Evolutionary conservation across 345 rosid genomes (phyloP).

Genomic region (Ricinus communis): DNA sequence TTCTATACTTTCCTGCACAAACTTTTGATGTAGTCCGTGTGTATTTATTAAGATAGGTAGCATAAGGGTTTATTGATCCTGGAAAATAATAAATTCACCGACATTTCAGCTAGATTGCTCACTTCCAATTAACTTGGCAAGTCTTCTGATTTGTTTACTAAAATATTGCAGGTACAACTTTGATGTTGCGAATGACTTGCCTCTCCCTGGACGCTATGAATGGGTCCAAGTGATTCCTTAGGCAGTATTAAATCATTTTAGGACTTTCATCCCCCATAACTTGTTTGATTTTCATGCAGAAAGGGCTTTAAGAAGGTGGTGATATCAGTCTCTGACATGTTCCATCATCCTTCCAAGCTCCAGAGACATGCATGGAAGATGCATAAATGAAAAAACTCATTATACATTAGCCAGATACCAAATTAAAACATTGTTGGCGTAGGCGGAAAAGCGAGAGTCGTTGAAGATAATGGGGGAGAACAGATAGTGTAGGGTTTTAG

Average conservation of each 20-base stretch:
- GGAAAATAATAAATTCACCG: background rate
- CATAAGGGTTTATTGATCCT: too few species aligned
- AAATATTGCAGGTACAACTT: slow-evolving; percentile 70
- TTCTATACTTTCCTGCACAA: too few species aligned
- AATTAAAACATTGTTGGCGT: background rate
- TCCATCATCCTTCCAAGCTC: slow-evolving; percentile 5
- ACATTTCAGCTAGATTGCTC: background rate
- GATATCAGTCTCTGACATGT: slow-evolving; percentile 6
- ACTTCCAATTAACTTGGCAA: background rate
- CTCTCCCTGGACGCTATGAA: slow-evolving; percentile 75
- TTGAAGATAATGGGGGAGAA: background rate
- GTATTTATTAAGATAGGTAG: background rate
- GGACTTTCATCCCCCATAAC: slow-evolving; percentile 13
- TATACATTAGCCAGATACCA: slow-evolving; percentile 31
- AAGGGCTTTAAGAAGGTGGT: slow-evolving; percentile 18
- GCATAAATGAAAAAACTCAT: slow-evolving; percentile 31
- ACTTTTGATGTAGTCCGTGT: too few species aligned
- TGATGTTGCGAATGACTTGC: slow-evolving; percentile 61
- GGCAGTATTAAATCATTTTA: slow-evolving; percentile 6
- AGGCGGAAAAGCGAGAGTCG: background rate
- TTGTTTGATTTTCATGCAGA: slow-evolving; percentile 1
- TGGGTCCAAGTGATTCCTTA: slow-evolving; percentile 66
- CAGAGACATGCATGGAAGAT: too few species aligned
- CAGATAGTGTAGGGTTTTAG: slow-evolving; percentile 17
- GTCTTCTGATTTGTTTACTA: background rate